phyloP scores from a whole-genome alignment of 768 basidiomycete genomes.

The Tylopilus sp. region DNA sequence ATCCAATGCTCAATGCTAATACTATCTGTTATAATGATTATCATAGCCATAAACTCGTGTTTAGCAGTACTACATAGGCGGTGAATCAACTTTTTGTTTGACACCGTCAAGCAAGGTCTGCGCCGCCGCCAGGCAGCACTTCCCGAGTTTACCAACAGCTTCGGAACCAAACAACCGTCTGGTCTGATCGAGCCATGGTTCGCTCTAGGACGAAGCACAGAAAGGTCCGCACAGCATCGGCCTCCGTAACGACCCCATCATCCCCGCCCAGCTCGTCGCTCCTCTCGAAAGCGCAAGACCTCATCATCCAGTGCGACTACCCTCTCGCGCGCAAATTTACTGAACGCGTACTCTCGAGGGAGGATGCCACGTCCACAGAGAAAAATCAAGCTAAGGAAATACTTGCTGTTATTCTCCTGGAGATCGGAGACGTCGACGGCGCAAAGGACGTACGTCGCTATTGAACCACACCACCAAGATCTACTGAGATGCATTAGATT shows the following conservation, averaged over 20 bases:
- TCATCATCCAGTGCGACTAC: slow-evolving; percentile 83
- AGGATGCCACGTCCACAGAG: slow-evolving; percentile 38
- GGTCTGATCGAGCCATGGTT: slow-evolving; percentile 41
- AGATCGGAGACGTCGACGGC: slow-evolving; percentile 69
- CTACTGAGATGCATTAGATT: slow-evolving; percentile 40
- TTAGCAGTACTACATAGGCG: no score
- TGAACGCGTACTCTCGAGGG: slow-evolving; percentile 60
- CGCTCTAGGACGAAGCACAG: slow-evolving; percentile 48
- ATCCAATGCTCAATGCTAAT: no score
- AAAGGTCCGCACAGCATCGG: slow-evolving; percentile 16
- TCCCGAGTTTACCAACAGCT: slow-evolving; percentile 15
- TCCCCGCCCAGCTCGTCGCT: slow-evolving; percentile 51
- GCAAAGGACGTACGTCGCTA: slow-evolving; percentile 59
- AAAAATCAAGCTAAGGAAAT: slow-evolving; percentile 76
- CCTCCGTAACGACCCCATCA: slow-evolving; percentile 13
- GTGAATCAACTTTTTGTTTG: no score
- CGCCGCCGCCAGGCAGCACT: no score
- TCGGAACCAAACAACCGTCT: slow-evolving; percentile 19
- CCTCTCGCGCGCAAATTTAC: slow-evolving; percentile 74
- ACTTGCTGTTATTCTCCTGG: slow-evolving; percentile 74
- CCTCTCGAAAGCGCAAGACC: slow-evolving; percentile 73
- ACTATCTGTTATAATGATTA: no score
- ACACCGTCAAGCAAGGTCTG: no score
- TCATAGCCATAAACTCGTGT: no score
- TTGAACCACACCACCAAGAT: background rate